Evolutionary conservation across 768 basidiomycete genomes (phyloP).

Genomic region (Pisolithus microcarpus): DNA sequence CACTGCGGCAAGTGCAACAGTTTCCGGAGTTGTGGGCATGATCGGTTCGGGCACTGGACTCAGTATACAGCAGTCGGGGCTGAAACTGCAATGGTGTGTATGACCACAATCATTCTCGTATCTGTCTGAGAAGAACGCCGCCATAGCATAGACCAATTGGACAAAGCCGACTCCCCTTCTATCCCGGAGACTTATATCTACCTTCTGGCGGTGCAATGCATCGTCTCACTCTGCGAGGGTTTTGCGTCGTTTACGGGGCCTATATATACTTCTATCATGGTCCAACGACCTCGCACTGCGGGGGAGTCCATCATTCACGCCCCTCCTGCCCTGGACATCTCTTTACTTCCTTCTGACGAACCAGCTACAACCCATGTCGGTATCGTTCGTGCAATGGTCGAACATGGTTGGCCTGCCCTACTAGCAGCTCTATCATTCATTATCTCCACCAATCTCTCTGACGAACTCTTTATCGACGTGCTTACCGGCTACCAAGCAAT

Average conservation of each 20-base stretch:
- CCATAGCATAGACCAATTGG: constrained; percentile 89
- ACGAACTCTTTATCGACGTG: constrained; percentile 85
- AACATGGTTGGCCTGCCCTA: constrained; percentile 86
- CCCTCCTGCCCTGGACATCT: constrained; percentile 64
- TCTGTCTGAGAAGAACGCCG: neutral
- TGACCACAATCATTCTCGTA: neutral
- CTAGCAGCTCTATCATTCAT: constrained; percentile 86
- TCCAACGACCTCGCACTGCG: constrained; percentile 55
- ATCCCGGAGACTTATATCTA: constrained; percentile 95
- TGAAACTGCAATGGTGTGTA: constrained; percentile 87
- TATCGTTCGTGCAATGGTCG: constrained; percentile 71
- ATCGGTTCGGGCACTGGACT: constrained; percentile 65
- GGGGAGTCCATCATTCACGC: constrained; percentile 63
- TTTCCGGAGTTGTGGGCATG: constrained; percentile 82
- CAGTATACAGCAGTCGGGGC: constrained; percentile 64
- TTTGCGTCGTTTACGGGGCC: constrained; percentile 69
- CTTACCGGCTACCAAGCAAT: constrained; percentile 77
- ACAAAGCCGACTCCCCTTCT: constrained; percentile 90
- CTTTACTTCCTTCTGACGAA: constrained; percentile 47
- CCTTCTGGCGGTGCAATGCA: constrained; percentile 83
- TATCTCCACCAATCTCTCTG: constrained; percentile 85
- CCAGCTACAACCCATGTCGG: constrained; percentile 49
- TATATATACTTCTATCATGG: constrained; percentile 63
- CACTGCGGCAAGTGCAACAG: constrained; percentile 73
- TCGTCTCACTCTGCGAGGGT: constrained; percentile 81